A percentile compares a stretch with the other conserved stretches of the same genome.
Conservation (phyloP, 768 basidiomycete species). For the Lyophyllum decastes region DNA sequence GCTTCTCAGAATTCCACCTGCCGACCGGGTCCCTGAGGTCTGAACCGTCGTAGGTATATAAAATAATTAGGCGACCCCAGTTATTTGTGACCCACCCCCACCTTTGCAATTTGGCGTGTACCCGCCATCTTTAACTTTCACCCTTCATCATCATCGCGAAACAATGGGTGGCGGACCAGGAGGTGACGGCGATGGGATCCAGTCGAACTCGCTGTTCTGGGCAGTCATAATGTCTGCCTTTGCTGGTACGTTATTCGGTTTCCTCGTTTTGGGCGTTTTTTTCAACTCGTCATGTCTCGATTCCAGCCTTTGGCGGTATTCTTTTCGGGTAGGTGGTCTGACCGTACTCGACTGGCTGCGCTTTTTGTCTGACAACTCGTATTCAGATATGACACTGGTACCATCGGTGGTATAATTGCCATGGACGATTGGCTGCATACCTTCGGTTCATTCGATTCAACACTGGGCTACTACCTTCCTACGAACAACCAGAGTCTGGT, state of each 20-base stretch:
- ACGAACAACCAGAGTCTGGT: constrained; percentile 40
- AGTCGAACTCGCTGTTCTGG: constrained; percentile 31
- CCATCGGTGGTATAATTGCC: constrained; percentile 74
- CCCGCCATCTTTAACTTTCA: background rate
- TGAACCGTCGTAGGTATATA: too few species aligned
- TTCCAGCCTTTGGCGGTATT: constrained; percentile 46
- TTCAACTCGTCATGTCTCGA: background rate
- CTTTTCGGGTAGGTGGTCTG: constrained; percentile 36
- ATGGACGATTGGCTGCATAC: constrained; percentile 59
- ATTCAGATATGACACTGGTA: constrained; percentile 74
- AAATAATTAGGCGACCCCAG: too few species aligned
- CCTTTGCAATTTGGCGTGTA: constrained; percentile 3
- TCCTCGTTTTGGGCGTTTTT: background rate
- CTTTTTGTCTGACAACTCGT: background rate
- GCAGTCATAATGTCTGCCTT: constrained; percentile 39
- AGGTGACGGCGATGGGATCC: constrained; percentile 31
- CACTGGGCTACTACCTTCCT: constrained; percentile 44
- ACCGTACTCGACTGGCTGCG: too few species aligned
- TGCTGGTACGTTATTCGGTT: constrained; percentile 30
- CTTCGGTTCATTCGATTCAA: constrained; percentile 39
- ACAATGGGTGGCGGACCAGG: constrained; percentile 33
- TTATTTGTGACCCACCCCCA: constrained; percentile 4
- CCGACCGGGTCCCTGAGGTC: background rate
- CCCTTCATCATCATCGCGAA: background rate
- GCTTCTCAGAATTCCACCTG: background rate